phyloP scores from a whole-genome alignment of 1,139 yeast species.

The Kodamaea ohmeri region DNA sequence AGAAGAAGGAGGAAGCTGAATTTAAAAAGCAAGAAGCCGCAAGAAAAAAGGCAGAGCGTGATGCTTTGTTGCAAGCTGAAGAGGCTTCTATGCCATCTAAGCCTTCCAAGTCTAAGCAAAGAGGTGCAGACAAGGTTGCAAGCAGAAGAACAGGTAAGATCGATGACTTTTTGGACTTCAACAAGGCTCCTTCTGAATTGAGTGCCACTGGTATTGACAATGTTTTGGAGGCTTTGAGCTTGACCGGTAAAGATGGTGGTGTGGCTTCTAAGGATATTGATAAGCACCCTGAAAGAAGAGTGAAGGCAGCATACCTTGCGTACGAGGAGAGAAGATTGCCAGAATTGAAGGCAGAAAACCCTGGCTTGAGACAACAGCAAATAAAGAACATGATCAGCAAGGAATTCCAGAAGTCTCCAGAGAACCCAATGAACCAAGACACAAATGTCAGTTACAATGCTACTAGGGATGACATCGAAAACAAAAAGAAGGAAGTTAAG shows the following conservation, averaged over 20 bases:
- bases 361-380: slow-evolving; percentile 79
- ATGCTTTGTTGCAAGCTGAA: slow-evolving; percentile 58
- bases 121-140: slow-evolving; percentile 73
- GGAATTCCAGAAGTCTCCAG: slow-evolving; percentile 79
- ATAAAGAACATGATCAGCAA: slow-evolving; percentile 69
- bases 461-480: slow-evolving; percentile 49
- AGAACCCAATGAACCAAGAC: slow-evolving; percentile 82
- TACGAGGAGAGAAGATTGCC: slow-evolving; percentile 73
- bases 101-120: slow-evolving; percentile 50
- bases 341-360: slow-evolving; percentile 69
- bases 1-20: slow-evolving; percentile 65
- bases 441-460: slow-evolving; percentile 67
- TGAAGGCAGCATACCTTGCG: slow-evolving; percentile 75
- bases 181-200: slow-evolving; percentile 50
- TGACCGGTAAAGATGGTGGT: slow-evolving; percentile 56
- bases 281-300: slow-evolving; percentile 86
- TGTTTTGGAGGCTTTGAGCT: slow-evolving; percentile 74
- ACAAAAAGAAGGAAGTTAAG: slow-evolving; percentile 51
- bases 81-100: slow-evolving; percentile 62
- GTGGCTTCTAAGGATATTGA: slow-evolving; percentile 64
- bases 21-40: slow-evolving; percentile 64
- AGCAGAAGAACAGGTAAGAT: slow-evolving; percentile 61
- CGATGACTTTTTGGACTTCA: slow-evolving; percentile 58
- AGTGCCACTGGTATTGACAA: slow-evolving; percentile 75
- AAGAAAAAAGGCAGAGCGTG: slow-evolving; percentile 63